phyloP scores from a whole-genome alignment of 352 stramenopile genomes.

The Pythium folliculosum region DNA sequence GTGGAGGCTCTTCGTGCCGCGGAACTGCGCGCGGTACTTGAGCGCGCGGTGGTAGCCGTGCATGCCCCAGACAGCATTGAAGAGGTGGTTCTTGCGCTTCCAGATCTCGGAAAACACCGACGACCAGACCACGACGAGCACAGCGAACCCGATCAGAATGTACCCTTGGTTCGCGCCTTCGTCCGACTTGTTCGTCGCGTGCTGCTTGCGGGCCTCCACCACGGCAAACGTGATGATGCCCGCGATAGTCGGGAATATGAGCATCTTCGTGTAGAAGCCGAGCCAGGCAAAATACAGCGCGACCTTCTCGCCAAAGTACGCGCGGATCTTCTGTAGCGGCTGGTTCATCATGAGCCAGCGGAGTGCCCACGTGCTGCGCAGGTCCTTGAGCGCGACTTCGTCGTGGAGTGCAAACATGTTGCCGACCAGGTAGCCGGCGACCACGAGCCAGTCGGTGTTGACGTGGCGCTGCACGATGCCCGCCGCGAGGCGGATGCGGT shows the following conservation, averaged over 20 bases:
- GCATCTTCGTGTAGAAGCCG: constrained; percentile 93
- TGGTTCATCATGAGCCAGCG: constrained; percentile 79
- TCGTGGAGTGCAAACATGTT: constrained; percentile 91
- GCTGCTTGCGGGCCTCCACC: constrained; percentile 36
- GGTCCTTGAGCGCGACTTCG: constrained; percentile 55
- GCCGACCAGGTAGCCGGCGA: constrained; percentile 50
- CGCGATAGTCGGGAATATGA: constrained; percentile 74
- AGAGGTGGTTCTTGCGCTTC: constrained; percentile 85
- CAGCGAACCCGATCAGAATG: constrained; percentile 74
- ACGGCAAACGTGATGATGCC: constrained; percentile 80
- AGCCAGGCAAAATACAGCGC: constrained; percentile 93
- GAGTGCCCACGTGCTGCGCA: constrained; percentile 75
- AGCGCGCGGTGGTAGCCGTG: constrained; percentile 73
- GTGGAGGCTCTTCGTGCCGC: constrained; percentile 74
- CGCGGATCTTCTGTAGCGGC: constrained; percentile 85
- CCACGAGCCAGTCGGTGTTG: constrained; percentile 68
- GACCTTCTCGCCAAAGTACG: constrained; percentile 92
- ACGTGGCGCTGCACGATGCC: constrained; percentile 80
- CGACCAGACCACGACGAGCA: constrained; percentile 89
- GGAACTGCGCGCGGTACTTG: constrained; percentile 84
- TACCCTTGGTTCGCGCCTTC: constrained; percentile 55
- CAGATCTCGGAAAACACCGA: constrained; percentile 87
- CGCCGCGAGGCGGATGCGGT: constrained; percentile 71
- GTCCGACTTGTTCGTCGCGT: constrained; percentile 32
- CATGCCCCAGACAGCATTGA: constrained; percentile 86